Conservation (phyloP, 495 filamentous ascomycete genomes). For the Trichoderma parareesei region DNA sequence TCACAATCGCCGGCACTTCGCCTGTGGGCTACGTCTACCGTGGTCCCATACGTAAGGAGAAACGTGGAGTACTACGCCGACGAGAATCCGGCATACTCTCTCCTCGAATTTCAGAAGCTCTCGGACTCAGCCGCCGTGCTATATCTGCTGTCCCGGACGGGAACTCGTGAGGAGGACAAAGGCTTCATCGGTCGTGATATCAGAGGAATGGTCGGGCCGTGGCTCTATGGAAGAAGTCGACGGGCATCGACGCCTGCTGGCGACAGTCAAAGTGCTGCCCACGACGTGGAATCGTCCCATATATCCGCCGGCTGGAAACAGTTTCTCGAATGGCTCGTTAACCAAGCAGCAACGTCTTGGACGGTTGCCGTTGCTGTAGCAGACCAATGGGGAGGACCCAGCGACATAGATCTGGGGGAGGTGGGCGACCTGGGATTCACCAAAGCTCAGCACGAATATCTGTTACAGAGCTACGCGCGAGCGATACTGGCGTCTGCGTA, state of each 20-base stretch:
- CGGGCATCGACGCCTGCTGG: slow-evolving; percentile 35
- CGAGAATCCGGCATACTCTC: slow-evolving; percentile 43
- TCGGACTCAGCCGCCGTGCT: slow-evolving; percentile 56
- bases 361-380: slow-evolving; percentile 52
- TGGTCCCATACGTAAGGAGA: slow-evolving; percentile 72
- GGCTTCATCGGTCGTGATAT: slow-evolving; percentile 59
- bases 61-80: slow-evolving; percentile 76
- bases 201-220: slow-evolving; percentile 68
- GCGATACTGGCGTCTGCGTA: slow-evolving; percentile 68
- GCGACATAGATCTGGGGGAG: slow-evolving; percentile 70
- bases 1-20: slow-evolving; percentile 55
- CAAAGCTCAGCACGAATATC: slow-evolving; percentile 42
- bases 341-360: slow-evolving; percentile 49
- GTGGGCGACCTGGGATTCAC: slow-evolving; percentile 47
- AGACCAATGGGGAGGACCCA: slow-evolving; percentile 71
- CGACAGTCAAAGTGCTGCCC: slow-evolving; percentile 7
- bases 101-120: slow-evolving; percentile 54
- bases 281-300: slow-evolving; percentile 13
- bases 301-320: slow-evolving; percentile 60
- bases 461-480: slow-evolving; percentile 60
- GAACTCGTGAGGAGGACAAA: slow-evolving; percentile 30
- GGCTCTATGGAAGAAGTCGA: slow-evolving; percentile 64
- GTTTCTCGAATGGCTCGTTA: slow-evolving; percentile 69
- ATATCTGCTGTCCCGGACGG: slow-evolving; percentile 58
- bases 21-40: slow-evolving; percentile 67